phyloP scores from a whole-genome alignment of 1,139 yeast species.

The Lipomyces yarrowii region DNA sequence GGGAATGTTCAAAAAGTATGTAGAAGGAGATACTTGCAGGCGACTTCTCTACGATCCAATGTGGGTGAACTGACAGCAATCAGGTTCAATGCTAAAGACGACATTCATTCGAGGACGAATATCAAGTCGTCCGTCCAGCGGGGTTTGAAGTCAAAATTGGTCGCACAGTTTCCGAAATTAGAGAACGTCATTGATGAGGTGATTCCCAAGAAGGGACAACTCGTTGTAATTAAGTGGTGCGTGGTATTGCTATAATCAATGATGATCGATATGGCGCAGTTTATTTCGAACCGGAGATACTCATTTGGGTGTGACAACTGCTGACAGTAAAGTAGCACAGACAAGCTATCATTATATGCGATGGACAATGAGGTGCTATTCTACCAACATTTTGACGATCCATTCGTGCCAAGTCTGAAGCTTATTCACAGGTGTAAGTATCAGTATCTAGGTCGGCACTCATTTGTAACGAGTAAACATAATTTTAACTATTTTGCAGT shows the following conservation, averaged over 20 bases:
- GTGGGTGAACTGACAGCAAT: background rate
- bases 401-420: slow-evolving; percentile 73
- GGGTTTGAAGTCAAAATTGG: slow-evolving; percentile 72
- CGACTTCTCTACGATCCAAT: background rate
- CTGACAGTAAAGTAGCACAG: slow-evolving; percentile 51
- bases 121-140: slow-evolving; percentile 92
- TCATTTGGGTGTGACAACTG: too few relatives aligned
- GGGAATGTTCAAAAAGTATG: background rate
- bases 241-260: background rate
- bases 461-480: background rate
- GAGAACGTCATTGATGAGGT: slow-evolving; percentile 78
- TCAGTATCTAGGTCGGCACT: background rate
- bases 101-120: slow-evolving; percentile 85
- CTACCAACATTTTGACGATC: slow-evolving; percentile 79
- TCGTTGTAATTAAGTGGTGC: slow-evolving; percentile 72
- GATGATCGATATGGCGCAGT: background rate
- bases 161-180: slow-evolving; percentile 68
- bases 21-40: background rate
- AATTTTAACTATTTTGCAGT: slow-evolving; percentile 35
- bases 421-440: slow-evolving; percentile 68
- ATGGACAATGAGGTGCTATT: slow-evolving; percentile 74
- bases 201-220: slow-evolving; percentile 90
- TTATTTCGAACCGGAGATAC: too few relatives aligned
- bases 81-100: slow-evolving; percentile 65
- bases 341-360: slow-evolving; percentile 76